Evolutionary conservation across 2,329 filamentous ascomycete genomes (phyloP).

Genomic region (Fusarium nematophilum): DNA sequence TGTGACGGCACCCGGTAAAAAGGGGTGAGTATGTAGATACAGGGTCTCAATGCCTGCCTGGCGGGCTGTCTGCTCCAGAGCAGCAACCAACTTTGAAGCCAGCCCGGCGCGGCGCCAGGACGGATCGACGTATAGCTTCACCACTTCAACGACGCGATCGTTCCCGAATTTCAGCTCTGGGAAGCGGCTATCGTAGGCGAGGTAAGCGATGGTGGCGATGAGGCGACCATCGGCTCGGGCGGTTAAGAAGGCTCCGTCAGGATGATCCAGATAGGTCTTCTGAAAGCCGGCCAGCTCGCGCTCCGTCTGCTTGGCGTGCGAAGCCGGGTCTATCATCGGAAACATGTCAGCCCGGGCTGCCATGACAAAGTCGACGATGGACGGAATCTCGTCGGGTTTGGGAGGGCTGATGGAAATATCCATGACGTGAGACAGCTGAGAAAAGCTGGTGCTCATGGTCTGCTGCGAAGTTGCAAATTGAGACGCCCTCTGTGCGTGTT

Average conservation of each 20-base stretch:
- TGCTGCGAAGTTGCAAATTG: too few relatives aligned
- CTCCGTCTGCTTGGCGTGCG: slow-evolving; percentile 23
- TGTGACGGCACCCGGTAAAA: slow-evolving; percentile 37
- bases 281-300: slow-evolving; percentile 37
- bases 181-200: slow-evolving; percentile 43
- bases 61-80: slow-evolving; percentile 27
- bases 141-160: slow-evolving; percentile 40
- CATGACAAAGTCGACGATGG: slow-evolving; percentile 38
- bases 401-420: slow-evolving; percentile 24
- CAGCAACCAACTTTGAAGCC: slow-evolving; percentile 39
- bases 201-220: slow-evolving; percentile 42
- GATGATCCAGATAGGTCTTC: slow-evolving; percentile 37
- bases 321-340: slow-evolving; percentile 37
- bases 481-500: too few relatives aligned
- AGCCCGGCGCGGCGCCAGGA: slow-evolving; percentile 42
- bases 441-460: too few relatives aligned
- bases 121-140: slow-evolving; percentile 44
- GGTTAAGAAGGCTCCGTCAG: slow-evolving; percentile 35
- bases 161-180: slow-evolving; percentile 30
- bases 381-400: slow-evolving; percentile 33
- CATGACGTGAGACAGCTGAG: slow-evolving; percentile 11
- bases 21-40: slow-evolving; percentile 46
- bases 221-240: slow-evolving; percentile 27
- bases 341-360: slow-evolving; percentile 45
- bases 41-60: slow-evolving; percentile 30